A percentile compares a stretch with the other conserved stretches of the same genome.
phyloP scores from a whole-genome alignment of 164 flowering plant species.

The Stephania cephalantha region DNA sequence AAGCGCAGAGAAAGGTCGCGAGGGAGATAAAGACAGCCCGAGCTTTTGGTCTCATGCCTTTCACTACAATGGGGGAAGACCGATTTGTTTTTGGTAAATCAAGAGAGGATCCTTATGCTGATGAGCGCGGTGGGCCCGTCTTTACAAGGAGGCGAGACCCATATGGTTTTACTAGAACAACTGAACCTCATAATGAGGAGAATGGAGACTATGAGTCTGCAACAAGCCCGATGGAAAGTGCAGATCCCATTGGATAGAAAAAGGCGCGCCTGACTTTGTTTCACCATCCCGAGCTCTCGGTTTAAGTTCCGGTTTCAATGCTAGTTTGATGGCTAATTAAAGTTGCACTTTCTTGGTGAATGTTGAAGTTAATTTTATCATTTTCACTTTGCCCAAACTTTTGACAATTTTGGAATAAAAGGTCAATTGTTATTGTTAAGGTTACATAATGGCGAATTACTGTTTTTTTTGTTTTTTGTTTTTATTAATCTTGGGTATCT shows the following conservation, averaged over 20 bases:
- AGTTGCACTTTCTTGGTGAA: neutral
- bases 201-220: slow-evolving; percentile 1
- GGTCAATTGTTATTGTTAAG: no score
- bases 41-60: slow-evolving; percentile 91
- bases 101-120: slow-evolving; percentile 50
- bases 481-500: no score
- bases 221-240: neutral
- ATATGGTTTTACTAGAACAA: slow-evolving; percentile 51
- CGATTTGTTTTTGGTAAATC: slow-evolving; percentile 51
- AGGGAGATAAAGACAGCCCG: slow-evolving; percentile 93
- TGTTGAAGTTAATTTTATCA: no score
- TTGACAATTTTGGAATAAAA: no score
- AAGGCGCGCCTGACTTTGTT: neutral
- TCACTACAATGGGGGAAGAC: slow-evolving; percentile 90
- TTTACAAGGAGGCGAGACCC: slow-evolving; percentile 85
- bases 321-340: neutral
- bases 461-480: no score
- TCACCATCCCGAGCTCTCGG: neutral
- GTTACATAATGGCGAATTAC: no score
- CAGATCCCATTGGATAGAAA: neutral
- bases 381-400: no score
- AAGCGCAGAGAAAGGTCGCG: slow-evolving; percentile 91
- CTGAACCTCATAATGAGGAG: slow-evolving; percentile 44
- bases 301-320: neutral
- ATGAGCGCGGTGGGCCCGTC: slow-evolving; percentile 18